Evolutionary conservation across 768 basidiomycete genomes (phyloP).

Genomic region (Amanita polypyramis): DNA sequence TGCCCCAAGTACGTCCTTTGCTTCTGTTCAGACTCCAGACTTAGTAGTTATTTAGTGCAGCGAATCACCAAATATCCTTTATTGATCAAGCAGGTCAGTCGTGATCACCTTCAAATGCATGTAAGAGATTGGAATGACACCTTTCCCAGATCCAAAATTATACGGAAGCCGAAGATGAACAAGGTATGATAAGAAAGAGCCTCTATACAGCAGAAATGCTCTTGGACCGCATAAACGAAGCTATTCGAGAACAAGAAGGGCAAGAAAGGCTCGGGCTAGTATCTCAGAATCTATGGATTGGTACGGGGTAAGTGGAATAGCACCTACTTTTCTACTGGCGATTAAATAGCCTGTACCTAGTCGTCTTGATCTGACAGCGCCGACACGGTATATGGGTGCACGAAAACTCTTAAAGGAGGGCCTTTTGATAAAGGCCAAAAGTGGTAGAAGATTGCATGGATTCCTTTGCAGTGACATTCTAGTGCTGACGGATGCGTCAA

Average conservation of each 20-base stretch:
- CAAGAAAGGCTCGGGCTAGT: slow-evolving; percentile 63
- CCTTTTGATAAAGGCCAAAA: slow-evolving; percentile 68
- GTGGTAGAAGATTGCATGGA: slow-evolving; percentile 63
- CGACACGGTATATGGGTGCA: slow-evolving; percentile 78
- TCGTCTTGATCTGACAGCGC: slow-evolving; percentile 82
- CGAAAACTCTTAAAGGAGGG: slow-evolving; percentile 77
- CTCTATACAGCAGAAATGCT: slow-evolving; percentile 62
- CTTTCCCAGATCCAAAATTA: slow-evolving; percentile 59
- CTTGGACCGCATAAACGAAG: slow-evolving; percentile 77
- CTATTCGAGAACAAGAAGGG: slow-evolving; percentile 77
- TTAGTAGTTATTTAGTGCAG: slow-evolving; percentile 54
- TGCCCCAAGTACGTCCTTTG: slow-evolving; percentile 61
- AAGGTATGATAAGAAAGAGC: slow-evolving; percentile 39
- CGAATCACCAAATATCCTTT: slow-evolving; percentile 91
- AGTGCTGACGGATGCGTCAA: slow-evolving; percentile 67
- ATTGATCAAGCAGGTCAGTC: slow-evolving; percentile 61
- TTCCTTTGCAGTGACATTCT: slow-evolving; percentile 88
- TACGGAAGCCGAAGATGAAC: slow-evolving; percentile 60
- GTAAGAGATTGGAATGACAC: neutral
- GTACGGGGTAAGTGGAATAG: slow-evolving; percentile 52
- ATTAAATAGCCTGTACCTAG: slow-evolving; percentile 20
- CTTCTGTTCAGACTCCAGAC: neutral
- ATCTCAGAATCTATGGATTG: slow-evolving; percentile 80
- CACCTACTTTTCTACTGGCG: neutral
- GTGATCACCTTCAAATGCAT: neutral